phyloP scores from a whole-genome alignment of 371 early-diverging fungal genomes.

The Rhizomucor pusillus region DNA sequence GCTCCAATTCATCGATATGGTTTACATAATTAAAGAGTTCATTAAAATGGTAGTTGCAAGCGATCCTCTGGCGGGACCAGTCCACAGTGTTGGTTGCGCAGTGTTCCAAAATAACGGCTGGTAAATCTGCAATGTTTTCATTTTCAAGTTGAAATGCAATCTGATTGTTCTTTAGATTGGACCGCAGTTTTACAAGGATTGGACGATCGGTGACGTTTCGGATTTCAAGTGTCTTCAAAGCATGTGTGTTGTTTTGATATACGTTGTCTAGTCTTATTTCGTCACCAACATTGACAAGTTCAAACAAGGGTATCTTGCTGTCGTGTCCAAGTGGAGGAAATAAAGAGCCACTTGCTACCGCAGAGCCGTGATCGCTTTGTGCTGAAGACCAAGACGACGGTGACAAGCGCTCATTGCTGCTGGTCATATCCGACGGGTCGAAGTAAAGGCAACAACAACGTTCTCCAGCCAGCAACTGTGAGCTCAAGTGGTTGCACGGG shows the following conservation, averaged over 20 bases:
- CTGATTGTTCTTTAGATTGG: conserved; percentile 72
- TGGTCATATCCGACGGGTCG: conserved; percentile 12
- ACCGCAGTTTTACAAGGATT: conserved; percentile 74
- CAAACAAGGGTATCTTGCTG: conserved; percentile 40
- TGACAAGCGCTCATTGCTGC: conserved; percentile 15
- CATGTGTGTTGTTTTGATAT: conserved; percentile 83
- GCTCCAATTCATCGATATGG: conserved; percentile 72
- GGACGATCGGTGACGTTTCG: conserved; percentile 61
- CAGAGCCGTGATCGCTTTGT: not conserved
- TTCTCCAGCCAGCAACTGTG: too few species aligned
- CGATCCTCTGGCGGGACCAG: conserved; percentile 37
- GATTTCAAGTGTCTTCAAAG: conserved; percentile 71
- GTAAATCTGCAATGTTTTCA: conserved; percentile 64
- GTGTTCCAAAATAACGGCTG: conserved; percentile 14
- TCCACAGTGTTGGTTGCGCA: conserved; percentile 62
- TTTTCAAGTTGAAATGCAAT: conserved; percentile 86
- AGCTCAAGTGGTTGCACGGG: too few species aligned
- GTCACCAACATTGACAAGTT: conserved; percentile 53
- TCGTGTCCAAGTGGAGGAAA: not conserved
- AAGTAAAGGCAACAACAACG: too few species aligned
- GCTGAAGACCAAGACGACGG: conserved; percentile 9
- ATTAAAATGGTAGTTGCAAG: conserved; percentile 71
- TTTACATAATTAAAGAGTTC: conserved; percentile 89
- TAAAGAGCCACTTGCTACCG: not conserved
- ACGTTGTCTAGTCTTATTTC: conserved; percentile 69